A percentile compares a stretch with the other conserved stretches of the same genome.
These are phyloP conservation scores for Diaporthe sp. DNA, from an alignment of 2,329 filamentous ascomycete genomes.

Conservation along the genomic window DNA sequence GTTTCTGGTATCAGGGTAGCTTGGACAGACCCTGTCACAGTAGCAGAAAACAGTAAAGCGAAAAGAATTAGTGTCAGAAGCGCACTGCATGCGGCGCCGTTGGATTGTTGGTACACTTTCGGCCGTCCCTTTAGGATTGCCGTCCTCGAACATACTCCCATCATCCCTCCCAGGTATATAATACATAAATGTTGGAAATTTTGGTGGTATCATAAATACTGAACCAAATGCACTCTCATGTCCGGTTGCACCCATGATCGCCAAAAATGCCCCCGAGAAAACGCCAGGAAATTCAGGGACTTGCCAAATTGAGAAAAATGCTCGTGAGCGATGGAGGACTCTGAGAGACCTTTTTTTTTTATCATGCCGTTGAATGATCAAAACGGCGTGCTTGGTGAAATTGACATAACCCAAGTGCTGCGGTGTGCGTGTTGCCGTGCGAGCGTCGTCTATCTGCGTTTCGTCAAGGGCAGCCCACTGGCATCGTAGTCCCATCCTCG, in stretches of 20 bases:
- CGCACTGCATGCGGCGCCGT: conserved; percentile 6
- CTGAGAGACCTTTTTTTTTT: background rate
- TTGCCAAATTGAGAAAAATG: conserved; percentile 33
- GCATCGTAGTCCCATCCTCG: conserved; percentile 71
- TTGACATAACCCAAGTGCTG: background rate
- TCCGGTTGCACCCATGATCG: conserved; percentile 25
- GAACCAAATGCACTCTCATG: conserved; percentile 31
- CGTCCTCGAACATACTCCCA: background rate
- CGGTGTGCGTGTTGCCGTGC: background rate
- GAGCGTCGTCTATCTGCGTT: conserved; percentile 47
- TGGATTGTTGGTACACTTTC: conserved; percentile 25
- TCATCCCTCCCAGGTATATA: conserved; percentile 20
- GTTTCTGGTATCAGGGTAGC: background rate
- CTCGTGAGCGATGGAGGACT: background rate
- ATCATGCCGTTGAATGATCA: background rate
- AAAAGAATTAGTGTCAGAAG: background rate
- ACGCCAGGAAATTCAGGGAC: conserved; percentile 25
- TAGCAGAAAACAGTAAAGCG: background rate
- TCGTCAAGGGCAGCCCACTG: conserved; percentile 49
- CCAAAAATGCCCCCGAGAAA: conserved; percentile 18
- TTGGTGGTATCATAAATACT: conserved; percentile 34
- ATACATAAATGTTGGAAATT: conserved; percentile 24
- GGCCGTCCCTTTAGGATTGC: background rate
- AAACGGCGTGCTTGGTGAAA: background rate
- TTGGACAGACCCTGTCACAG: background rate